Evolutionary conservation across 1,284 basidiomycete species (phyloP).

Genomic region (Malassezia obtusa): DNA sequence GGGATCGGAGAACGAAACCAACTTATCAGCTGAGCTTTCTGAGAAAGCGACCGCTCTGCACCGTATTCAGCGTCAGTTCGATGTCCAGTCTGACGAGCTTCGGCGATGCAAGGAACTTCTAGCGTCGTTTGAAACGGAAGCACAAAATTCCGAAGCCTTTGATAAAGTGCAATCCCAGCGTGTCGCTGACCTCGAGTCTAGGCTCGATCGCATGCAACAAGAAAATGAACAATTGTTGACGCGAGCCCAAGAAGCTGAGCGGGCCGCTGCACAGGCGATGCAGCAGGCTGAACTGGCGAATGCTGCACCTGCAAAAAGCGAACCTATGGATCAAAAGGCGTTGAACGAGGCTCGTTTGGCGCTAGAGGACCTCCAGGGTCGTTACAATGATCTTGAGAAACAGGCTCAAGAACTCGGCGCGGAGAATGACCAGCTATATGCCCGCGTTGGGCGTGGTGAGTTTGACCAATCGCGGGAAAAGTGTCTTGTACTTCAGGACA

Average conservation of each 20-base stretch:
- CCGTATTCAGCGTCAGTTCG: constrained; percentile 9
- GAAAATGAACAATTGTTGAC: constrained; percentile 5
- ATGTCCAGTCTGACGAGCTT: constrained; percentile 22
- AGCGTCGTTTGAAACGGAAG: constrained; percentile 30
- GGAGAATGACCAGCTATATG: constrained; percentile 62
- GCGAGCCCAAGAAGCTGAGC: constrained; percentile 11
- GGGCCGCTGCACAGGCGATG: background rate
- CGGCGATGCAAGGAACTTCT: constrained; percentile 25
- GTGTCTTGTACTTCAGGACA: constrained; percentile 61
- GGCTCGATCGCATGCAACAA: constrained; percentile 19
- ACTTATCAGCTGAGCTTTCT: constrained; percentile 29
- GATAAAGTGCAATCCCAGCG: constrained; percentile 37
- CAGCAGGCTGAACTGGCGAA: background rate
- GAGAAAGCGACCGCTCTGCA: constrained; percentile 27
- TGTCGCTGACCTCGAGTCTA: constrained; percentile 31
- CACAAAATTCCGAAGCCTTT: constrained; percentile 23
- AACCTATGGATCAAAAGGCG: too few species aligned
- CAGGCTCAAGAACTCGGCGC: constrained; percentile 60
- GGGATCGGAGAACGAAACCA: constrained; percentile 24
- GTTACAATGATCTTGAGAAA: constrained; percentile 37
- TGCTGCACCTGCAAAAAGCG: background rate
- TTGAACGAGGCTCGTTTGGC: constrained; percentile 1
- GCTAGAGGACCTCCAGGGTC: constrained; percentile 25
- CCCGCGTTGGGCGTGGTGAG: constrained; percentile 55
- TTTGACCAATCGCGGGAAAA: constrained; percentile 64